Percentiles rank a stretch among this genome's conserved stretches.
Evolutionary conservation across 108 stramenopile genomes (phyloP).

Genomic region (Nitzschia inconspicua): DNA sequence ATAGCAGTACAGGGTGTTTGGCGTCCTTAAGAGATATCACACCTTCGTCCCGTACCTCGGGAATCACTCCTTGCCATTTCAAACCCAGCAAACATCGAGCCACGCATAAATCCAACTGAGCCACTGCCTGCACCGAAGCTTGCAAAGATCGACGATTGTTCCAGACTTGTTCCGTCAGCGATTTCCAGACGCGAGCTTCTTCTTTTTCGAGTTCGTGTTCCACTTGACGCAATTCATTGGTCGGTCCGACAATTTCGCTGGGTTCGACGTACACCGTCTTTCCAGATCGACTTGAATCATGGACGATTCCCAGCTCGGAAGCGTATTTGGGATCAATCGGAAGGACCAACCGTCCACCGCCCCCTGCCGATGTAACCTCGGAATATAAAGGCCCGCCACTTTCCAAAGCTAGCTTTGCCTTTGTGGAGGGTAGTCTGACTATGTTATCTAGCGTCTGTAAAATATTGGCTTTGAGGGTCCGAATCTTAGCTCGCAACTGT

Average conservation of each 20-base stretch:
- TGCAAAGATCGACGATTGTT: constrained; percentile 45
- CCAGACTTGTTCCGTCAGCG: constrained; percentile 54
- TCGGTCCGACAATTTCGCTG: constrained; percentile 77
- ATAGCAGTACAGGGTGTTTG: constrained; percentile 85
- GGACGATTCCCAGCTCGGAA: constrained; percentile 78
- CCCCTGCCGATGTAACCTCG: constrained; percentile 46
- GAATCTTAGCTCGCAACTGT: constrained; percentile 49
- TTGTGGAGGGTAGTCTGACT: constrained; percentile 49
- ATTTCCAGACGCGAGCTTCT: constrained; percentile 75
- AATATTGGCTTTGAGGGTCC: constrained; percentile 54
- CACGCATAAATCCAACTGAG: constrained; percentile 74
- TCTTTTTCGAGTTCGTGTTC: constrained; percentile 70
- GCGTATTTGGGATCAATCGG: constrained; percentile 55
- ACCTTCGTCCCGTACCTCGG: constrained; percentile 79
- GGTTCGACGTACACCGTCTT: constrained; percentile 93
- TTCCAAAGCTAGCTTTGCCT: constrained; percentile 70
- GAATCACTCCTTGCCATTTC: constrained; percentile 65
- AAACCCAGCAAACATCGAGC: constrained; percentile 72
- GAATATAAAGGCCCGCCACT: constrained; percentile 66
- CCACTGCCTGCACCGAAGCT: constrained; percentile 48
- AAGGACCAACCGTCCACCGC: constrained; percentile 60
- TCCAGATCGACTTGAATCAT: constrained; percentile 85
- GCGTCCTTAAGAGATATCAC: constrained; percentile 71
- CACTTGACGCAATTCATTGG: constrained; percentile 82
- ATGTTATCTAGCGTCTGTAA: constrained; percentile 56